Percentiles rank a stretch among this genome's conserved stretches.
phyloP scores from a whole-genome alignment of 2,329 filamentous ascomycete species.

The Fulvia fulva region DNA sequence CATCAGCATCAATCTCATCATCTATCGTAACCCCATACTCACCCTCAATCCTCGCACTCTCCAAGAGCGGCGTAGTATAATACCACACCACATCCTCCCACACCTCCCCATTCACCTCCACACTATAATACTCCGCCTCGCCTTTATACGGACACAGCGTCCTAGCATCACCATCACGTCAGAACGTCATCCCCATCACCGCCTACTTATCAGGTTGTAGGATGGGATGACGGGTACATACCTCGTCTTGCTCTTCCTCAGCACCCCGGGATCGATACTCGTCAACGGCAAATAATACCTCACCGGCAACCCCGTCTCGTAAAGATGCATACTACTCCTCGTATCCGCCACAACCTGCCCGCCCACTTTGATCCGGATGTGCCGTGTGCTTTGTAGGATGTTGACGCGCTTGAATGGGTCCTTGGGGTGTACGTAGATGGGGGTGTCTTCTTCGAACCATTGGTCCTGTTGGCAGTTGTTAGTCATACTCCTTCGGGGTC shows the following conservation, averaged over 20 bases:
- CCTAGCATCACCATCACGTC: neutral
- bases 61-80: slow-evolving; percentile 55
- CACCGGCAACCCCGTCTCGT: slow-evolving; percentile 57
- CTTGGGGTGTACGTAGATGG: slow-evolving; percentile 60
- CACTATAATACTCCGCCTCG: slow-evolving; percentile 58
- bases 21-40: neutral
- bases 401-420: slow-evolving; percentile 65
- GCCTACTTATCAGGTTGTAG: too few species aligned
- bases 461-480: slow-evolving; percentile 27
- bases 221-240: too few species aligned
- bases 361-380: slow-evolving; percentile 48
- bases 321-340: slow-evolving; percentile 48
- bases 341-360: slow-evolving; percentile 49
- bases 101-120: slow-evolving; percentile 45
- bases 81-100: slow-evolving; percentile 59
- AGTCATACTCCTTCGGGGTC: too few species aligned
- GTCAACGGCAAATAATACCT: slow-evolving; percentile 36
- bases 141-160: slow-evolving; percentile 64
- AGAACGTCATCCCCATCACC: too few species aligned
- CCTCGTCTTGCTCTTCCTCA: slow-evolving; percentile 45
- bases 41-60: slow-evolving; percentile 55
- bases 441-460: slow-evolving; percentile 58
- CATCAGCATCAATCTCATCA: neutral
- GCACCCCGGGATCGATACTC: neutral
- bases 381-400: slow-evolving; percentile 53